Base-by-base conservation (phyloP, 495 filamentous ascomycete species). In the Penicillium egyptiacum region DNA sequence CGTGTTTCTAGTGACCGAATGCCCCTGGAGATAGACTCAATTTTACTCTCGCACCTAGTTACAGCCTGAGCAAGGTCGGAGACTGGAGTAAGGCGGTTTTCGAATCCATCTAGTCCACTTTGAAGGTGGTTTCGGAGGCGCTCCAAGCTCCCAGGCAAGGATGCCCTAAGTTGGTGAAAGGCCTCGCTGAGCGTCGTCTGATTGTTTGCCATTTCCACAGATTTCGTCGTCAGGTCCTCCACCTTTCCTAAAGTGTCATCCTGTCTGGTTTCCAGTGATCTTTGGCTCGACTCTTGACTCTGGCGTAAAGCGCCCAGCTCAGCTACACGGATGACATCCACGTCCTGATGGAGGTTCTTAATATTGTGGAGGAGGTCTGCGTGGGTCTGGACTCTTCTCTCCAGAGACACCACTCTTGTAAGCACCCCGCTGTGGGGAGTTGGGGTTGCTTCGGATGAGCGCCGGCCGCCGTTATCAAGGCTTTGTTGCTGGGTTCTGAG, bases 1-100 rank as follows among this genome's bases (percentile, higher is more conserved):
- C 77, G 68, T 2, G 26, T 37, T 59, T 77, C 76, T 26, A 79
- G 51, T 7, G 76, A 79, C 31, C 66, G 65, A n/a, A 77, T 37
- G 10, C 54, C 70, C 28, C n/a, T 33, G 60, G 45, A 10, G 33
- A 57, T 8, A 74, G 23, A 23, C 49, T 62, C 14, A 65, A 58
- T 16, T 31, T 26, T 10, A 5, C 14, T 14, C 20, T 52, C 16
- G 31, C 2, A 41, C 7, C 20, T 39, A 26, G 4, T 22, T 6
- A 43, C 17, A 22, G 35, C 14, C 6, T 22, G 22, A 11, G 37
- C 3, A 22, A 41, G 9, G 10, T 7, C n/a, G 9, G 45, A 20
- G 5, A 48, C 26, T 31, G 8, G 8, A 14, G 4, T 6, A 20
- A 48, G 45, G 28, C 45, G 10, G 4, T 0, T 31, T 33, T 31